Percentiles rank a stretch among this genome's conserved stretches.
Conservation (phyloP, 2,329 filamentous ascomycete species). For the Biscogniauxia sp. region DNA sequence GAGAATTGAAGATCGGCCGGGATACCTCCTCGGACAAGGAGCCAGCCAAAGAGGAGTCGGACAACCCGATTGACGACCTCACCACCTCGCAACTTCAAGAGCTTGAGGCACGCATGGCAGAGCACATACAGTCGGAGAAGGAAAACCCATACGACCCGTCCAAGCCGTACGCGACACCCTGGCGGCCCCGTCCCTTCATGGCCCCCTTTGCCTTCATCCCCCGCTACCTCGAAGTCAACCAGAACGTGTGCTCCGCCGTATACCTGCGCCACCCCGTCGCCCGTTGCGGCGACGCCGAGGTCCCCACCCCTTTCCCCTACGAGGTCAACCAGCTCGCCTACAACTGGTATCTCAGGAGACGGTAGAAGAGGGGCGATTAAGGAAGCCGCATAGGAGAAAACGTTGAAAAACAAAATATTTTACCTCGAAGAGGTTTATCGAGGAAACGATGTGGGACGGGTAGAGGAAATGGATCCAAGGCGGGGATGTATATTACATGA, state of each 20-base stretch:
- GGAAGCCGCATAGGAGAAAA: not conserved
- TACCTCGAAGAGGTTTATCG: not conserved
- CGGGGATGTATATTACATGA: too few relatives aligned
- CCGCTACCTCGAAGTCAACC: conserved; percentile 94
- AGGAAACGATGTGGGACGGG: too few relatives aligned
- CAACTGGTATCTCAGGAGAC: conserved; percentile 87
- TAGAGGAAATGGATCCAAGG: too few relatives aligned
- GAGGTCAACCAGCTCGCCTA: conserved; percentile 77
- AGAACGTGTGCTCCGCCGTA: conserved; percentile 92
- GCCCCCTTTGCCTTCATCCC: conserved; percentile 92
- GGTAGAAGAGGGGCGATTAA: conserved; percentile 45
- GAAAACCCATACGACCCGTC: conserved; percentile 73
- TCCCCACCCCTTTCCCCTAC: conserved; percentile 76
- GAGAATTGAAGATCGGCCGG: conserved; percentile 41
- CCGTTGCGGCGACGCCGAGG: conserved; percentile 73
- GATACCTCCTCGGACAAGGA: conserved; percentile 16
- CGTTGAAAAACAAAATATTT: not conserved
- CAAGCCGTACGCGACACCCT: conserved; percentile 90
- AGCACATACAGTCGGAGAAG: conserved; percentile 60
- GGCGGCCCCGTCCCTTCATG: conserved; percentile 85
- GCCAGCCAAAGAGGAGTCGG: conserved; percentile 20
- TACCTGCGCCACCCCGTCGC: conserved; percentile 94
- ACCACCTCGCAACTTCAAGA: conserved; percentile 51
- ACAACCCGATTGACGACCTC: conserved; percentile 39
- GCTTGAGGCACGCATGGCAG: conserved; percentile 55